These are phyloP conservation scores for Gymnopus androsaceus DNA, from an alignment of 1,284 basidiomycete genomes.

Conservation along the genomic window DNA sequence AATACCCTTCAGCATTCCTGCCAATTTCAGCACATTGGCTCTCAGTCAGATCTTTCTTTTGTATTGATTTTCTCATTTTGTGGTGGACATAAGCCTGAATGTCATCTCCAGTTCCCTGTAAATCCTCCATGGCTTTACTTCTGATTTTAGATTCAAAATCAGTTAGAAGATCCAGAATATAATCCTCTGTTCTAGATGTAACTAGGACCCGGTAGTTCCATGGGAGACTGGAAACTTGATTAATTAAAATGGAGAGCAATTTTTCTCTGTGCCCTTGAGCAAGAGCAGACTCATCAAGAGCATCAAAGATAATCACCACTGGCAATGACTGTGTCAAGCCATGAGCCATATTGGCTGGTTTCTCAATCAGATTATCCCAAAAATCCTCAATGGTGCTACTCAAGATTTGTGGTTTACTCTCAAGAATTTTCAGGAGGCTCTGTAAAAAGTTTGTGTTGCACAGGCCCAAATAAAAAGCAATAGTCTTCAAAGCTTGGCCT, in stretches of 20 bases:
- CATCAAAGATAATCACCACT: neutral
- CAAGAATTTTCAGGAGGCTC: too few species aligned
- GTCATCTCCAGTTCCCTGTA: neutral
- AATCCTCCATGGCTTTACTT: too few species aligned
- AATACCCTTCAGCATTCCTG: neutral
- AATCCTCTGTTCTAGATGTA: neutral
- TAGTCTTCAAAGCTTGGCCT: too few species aligned
- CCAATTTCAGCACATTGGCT: neutral
- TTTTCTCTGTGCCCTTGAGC: neutral
- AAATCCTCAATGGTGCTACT: too few species aligned
- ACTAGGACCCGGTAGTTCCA: neutral
- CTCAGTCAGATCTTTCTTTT: neutral
- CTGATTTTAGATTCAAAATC: neutral
- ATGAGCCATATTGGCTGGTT: too few species aligned
- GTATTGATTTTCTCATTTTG: neutral
- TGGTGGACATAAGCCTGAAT: neutral
- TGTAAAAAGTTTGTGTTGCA: too few species aligned
- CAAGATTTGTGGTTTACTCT: too few species aligned
- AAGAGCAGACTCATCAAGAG: neutral
- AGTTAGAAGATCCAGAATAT: neutral
- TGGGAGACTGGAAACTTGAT: neutral
- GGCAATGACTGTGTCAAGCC: too few species aligned
- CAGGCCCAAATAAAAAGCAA: too few species aligned
- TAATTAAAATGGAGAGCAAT: neutral
- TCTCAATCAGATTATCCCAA: too few species aligned